Base-by-base conservation (phyloP, 192 early-diverging fungal genomes). In the Kickxella alabastrina region DNA sequence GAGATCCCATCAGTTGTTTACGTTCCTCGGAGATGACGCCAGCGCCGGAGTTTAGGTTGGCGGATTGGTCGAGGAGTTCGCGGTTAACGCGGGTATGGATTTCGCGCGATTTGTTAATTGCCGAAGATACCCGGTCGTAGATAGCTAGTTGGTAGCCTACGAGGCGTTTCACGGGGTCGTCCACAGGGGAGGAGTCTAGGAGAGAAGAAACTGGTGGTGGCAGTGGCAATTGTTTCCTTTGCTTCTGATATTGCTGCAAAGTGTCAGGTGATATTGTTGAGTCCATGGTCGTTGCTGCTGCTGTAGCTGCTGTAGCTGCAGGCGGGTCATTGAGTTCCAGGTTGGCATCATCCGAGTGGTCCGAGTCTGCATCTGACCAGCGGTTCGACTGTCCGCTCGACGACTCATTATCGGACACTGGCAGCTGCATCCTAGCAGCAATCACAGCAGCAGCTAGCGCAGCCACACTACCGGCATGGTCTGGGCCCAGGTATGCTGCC, bases 1-100 rank as follows among this genome's bases (percentile, higher is more conserved):
- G 71, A 14, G 76, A 62, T 23, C 85, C 84, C 4, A 59, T 43
- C 24, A 91, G 73, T 66, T 79, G 68, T 10, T 60, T 62, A 8
- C 81, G 63, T 43, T 89, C 84, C 6, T 85, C 65, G 10, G 77
- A 67, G 10, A 92, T 81, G 6, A 78, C 77, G 17, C 61, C 64
- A 34, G 88, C 87, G 8, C 85, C 86, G 17, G 87, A 83, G 57
- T 85, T 80, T 10, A 95, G 79, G 35, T 84, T 78, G 40, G 80
- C 71, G 41, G 87, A 87, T 22, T 82, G 77, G 29, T 74, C 71
- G 37, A 91, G 56, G 18, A 88, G 70, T 49, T 76, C 68, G 59
- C 88, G 81, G 65, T 87, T 87, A 8, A 87, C 80, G 0, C 60
- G 55, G 18, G 84, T 79, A 26, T 83, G 68, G 9, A 65, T 68